Conservation (phyloP, 768 basidiomycete genomes). For the Suillus paluster region DNA sequence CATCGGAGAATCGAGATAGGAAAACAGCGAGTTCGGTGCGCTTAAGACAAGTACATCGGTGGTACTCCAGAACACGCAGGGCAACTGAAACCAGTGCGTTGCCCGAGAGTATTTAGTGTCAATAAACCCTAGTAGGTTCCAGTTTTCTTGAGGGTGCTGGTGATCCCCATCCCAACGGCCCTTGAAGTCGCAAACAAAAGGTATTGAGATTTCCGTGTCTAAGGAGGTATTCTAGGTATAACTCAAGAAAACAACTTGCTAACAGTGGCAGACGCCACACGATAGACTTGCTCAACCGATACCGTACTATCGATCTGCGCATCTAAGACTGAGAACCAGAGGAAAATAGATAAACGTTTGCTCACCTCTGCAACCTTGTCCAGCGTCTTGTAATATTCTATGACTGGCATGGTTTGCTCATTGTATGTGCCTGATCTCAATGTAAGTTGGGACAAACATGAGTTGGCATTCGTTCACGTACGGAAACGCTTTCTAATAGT, state of each 20-base stretch:
- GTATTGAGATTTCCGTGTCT: neutral
- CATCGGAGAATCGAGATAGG: neutral
- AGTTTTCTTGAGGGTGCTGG: neutral
- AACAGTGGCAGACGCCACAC: constrained; percentile 59
- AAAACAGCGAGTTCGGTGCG: neutral
- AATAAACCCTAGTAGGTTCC: neutral
- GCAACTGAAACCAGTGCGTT: neutral
- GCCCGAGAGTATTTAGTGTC: neutral
- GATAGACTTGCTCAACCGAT: constrained; percentile 75
- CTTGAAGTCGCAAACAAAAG: neutral
- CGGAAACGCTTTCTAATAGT: constrained; percentile 98
- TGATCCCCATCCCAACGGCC: neutral
- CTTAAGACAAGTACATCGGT: no score
- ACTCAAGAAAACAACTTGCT: constrained; percentile 46
- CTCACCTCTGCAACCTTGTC: constrained; percentile 82
- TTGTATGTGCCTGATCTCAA: constrained; percentile 1
- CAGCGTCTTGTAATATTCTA: constrained; percentile 71
- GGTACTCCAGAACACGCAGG: neutral
- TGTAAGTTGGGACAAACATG: neutral
- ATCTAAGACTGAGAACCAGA: constrained; percentile 1
- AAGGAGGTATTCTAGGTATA: constrained; percentile 6
- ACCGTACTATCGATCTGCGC: constrained; percentile 68
- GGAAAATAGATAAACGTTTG: neutral
- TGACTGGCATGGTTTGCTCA: constrained; percentile 87
- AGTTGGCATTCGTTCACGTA: constrained; percentile 41